Evolutionary conservation across 257 asterid genomes (phyloP).

Genomic region (Solanum lycopersicoides): DNA sequence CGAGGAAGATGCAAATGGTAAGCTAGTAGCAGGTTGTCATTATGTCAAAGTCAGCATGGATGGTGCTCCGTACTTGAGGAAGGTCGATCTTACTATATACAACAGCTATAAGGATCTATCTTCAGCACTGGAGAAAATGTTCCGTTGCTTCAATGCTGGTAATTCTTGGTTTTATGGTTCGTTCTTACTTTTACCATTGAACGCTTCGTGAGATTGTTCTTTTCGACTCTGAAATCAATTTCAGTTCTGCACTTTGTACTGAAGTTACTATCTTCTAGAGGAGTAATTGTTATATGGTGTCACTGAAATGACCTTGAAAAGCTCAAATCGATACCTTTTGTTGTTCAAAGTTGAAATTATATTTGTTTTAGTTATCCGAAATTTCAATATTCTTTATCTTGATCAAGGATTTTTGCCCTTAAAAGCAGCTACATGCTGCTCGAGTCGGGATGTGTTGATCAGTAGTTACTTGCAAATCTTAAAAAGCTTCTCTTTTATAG

Average conservation of each 20-base stretch:
- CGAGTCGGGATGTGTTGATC: background rate
- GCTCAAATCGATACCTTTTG: background rate
- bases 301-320: background rate
- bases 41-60: conserved; percentile 46
- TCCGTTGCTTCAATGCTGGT: conserved; percentile 28
- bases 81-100: conserved; percentile 30
- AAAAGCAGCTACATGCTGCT: background rate
- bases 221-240: background rate
- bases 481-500: background rate
- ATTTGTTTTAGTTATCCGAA: background rate
- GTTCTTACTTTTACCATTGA: background rate
- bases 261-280: background rate
- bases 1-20: conserved; percentile 15
- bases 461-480: background rate
- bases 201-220: background rate
- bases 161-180: background rate
- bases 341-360: background rate
- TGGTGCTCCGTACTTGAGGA: conserved; percentile 41
- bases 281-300: background rate
- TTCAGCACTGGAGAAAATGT: conserved; percentile 34
- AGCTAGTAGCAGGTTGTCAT: conserved; percentile 22
- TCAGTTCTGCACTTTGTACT: background rate
- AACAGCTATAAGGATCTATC: conserved; percentile 25
- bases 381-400: background rate
- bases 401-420: background rate